phyloP scores from a whole-genome alignment of 306 rosid genomes.

The Echinosophora koreensis region DNA sequence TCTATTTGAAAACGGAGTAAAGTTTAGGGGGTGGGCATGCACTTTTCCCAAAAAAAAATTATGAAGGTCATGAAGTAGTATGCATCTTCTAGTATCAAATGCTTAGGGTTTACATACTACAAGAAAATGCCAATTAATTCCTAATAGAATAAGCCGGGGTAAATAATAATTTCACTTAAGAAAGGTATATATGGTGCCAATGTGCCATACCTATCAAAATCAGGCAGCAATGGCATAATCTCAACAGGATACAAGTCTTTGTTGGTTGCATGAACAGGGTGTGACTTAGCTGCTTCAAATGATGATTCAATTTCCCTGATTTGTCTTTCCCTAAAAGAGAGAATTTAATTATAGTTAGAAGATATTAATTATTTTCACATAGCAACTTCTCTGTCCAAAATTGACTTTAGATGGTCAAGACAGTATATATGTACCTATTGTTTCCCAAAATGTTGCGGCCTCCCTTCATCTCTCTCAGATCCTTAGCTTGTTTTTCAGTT shows the following conservation, averaged over 20 bases:
- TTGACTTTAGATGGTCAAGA: constrained; percentile 23
- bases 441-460: constrained; percentile 78
- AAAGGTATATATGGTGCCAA: constrained; percentile 40
- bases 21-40: no score
- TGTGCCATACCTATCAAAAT: constrained; percentile 78
- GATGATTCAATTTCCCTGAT: constrained; percentile 96
- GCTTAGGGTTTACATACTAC: constrained; percentile 17
- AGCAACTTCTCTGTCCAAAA: constrained; percentile 5
- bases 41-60: no score
- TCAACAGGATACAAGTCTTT: constrained; percentile 91
- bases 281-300: constrained; percentile 95
- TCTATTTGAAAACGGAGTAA: background rate
- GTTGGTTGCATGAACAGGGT: constrained; percentile 90
- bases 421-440: constrained; percentile 61
- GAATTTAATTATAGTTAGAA: constrained; percentile 33
- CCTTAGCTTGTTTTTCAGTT: constrained; percentile 98
- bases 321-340: constrained; percentile 81
- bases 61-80: constrained; percentile 35
- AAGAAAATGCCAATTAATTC: background rate
- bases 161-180: constrained; percentile 23
- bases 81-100: constrained; percentile 27
- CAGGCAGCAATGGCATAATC: constrained; percentile 92
- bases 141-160: background rate
- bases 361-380: constrained; percentile 22
- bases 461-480: constrained; percentile 86